phyloP scores from a whole-genome alignment of 2,329 filamentous ascomycete species.

The Colletotrichum incanum region DNA sequence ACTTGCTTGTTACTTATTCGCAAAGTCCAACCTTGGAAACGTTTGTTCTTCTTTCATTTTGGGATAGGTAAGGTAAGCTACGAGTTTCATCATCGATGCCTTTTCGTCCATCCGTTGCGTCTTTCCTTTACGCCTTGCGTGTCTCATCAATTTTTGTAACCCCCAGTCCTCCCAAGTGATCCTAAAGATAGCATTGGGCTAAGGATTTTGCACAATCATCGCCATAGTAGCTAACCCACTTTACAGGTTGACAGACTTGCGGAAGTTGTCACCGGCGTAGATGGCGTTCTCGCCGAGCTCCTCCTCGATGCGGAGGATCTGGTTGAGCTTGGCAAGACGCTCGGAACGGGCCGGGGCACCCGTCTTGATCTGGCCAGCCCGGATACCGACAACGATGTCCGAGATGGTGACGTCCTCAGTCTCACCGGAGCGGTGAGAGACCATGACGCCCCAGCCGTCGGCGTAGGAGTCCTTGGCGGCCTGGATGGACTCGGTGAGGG shows the following conservation, averaged over 20 bases:
- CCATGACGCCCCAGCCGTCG: conserved; percentile 98
- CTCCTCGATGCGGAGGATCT: conserved; percentile 99
- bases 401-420: conserved; percentile 99
- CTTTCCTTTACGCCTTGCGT: conserved; percentile 34
- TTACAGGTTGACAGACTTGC: conserved; percentile 91
- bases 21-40: background rate
- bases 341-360: conserved; percentile 96
- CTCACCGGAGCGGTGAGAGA: conserved; percentile 98
- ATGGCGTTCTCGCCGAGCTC: conserved; percentile 93
- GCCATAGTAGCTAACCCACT: conserved; percentile 16
- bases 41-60: conserved; percentile 29
- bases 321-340: conserved; percentile 99
- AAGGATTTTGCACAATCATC: conserved; percentile 9
- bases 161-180: background rate
- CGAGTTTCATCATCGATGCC: conserved; percentile 41
- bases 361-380: conserved; percentile 98
- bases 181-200: conserved; percentile 3
- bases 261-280: conserved; percentile 94
- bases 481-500: conserved; percentile 98
- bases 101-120: conserved; percentile 32
- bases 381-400: conserved; percentile 97
- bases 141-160: conserved; percentile 37
- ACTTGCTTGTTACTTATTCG: background rate
- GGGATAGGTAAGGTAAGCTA: conserved; percentile 28
- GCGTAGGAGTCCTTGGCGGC: conserved; percentile 98